Base-by-base conservation (phyloP, 352 stramenopile genomes). In the Phytophthora syringae region DNA sequence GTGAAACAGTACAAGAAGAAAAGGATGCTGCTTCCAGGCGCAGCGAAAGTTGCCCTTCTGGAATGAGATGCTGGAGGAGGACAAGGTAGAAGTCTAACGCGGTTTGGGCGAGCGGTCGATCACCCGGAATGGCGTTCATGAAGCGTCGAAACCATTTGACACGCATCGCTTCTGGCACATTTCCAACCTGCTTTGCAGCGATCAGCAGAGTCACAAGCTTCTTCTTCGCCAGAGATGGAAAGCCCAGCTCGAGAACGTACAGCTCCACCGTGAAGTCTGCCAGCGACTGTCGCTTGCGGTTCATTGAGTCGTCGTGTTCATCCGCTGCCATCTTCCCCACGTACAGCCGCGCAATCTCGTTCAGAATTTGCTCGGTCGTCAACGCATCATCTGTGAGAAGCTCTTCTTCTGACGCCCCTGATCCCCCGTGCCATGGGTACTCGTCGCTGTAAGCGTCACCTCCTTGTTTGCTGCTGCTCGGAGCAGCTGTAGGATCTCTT, bases 141-240 rank as follows among this genome's bases (percentile, higher is more conserved):
- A 92, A 88, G 12, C 74, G 67, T 25, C 82, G 45, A 59, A 92
- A 90, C 83, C 83, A 92, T 47, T 89, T 89, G 44, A 89, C 72
- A 4, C 80, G 70, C 20, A 84, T 58, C 45, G 60, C 78, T 42
- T 90, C 80, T n/a, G 83, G 70, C 21, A 64, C 62, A 18, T 74
- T 69, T 7, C 68, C 71, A 2, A 71, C 62, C 15, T 76, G 56
- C 44, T 84, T 83, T 0, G 76, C 79, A n/a, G 71, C 73, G 5
- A 76, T 24, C 0, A 93, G 48, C 22, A 93, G 37, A 12, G 73
- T 63, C 7, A 74, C 42, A 36, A 93, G 64, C 11, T 89, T 90
- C 20, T 76, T 77, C 39, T 88, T 81, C 2, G 82, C 81, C 18
- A 80, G 54, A 1, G 61, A 44, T 28, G 86, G 89, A 44, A 91